These are phyloP conservation scores for Gynostemma pentaphyllum DNA, from an alignment of 306 rosid genomes.

Conservation along the genomic window DNA sequence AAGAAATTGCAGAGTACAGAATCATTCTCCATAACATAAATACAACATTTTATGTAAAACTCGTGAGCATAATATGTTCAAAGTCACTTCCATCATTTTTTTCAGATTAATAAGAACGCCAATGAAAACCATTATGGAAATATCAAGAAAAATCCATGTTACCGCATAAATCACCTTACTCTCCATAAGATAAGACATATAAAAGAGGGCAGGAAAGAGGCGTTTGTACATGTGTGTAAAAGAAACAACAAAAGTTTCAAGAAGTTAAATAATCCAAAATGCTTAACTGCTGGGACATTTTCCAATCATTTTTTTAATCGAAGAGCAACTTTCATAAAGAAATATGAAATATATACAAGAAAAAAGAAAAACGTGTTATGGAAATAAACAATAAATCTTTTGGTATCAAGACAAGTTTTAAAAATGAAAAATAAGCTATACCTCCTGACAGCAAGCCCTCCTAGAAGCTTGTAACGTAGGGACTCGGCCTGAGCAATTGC, in stretches of 20 bases:
- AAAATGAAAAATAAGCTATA: slow-evolving; percentile 7
- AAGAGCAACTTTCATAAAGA: no score
- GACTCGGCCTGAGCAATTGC: slow-evolving; percentile 76
- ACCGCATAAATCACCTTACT: no score
- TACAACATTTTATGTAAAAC: neutral
- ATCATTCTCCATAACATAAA: neutral
- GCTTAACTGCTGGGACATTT: no score
- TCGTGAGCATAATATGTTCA: neutral
- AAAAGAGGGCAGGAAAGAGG: neutral
- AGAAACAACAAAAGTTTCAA: no score
- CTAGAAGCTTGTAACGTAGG: slow-evolving; percentile 75
- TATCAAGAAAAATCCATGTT: neutral
- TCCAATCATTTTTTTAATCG: no score
- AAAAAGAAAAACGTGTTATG: neutral
- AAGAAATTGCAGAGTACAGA: neutral
- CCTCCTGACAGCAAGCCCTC: slow-evolving; percentile 78
- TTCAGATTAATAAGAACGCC: neutral
- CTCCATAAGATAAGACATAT: no score
- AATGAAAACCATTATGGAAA: neutral
- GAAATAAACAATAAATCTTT: neutral
- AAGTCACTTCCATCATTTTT: neutral
- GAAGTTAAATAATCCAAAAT: no score
- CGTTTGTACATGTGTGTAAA: neutral
- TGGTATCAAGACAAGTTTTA: no score
- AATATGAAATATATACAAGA: no score